Evolutionary conservation across 305 asterid species (phyloP).

Genomic region (Fraxinus angustifolia): DNA sequence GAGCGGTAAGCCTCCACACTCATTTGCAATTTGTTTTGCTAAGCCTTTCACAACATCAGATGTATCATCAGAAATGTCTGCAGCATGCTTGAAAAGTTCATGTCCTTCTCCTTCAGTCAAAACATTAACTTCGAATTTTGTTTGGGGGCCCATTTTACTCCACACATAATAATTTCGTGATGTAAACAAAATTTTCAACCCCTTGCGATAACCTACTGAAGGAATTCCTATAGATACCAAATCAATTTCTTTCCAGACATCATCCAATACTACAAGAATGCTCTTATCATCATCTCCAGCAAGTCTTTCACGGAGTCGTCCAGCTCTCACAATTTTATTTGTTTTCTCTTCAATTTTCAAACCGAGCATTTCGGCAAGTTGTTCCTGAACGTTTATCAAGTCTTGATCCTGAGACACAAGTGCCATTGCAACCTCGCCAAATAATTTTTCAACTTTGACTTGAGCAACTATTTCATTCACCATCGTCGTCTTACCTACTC

Average conservation of each 20-base stretch:
- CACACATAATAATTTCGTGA: slow-evolving; percentile 7
- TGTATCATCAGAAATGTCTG: neutral
- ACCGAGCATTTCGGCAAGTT: slow-evolving; percentile 9
- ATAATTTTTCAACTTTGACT: neutral
- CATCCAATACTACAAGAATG: too few relatives aligned
- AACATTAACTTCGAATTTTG: neutral
- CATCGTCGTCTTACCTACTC: slow-evolving; percentile 24
- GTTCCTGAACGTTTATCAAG: neutral
- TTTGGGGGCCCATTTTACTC: slow-evolving; percentile 3
- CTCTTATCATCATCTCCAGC: too few relatives aligned
- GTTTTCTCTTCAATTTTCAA: neutral
- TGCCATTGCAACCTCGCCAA: slow-evolving; percentile 12
- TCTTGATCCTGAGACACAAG: slow-evolving; percentile 7
- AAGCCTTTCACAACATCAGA: neutral
- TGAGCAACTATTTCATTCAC: slow-evolving; percentile 4
- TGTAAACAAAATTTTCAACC: slow-evolving; percentile 16
- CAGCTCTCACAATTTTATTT: too few relatives aligned
- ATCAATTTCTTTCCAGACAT: slow-evolving; percentile 4
- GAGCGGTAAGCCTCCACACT: neutral
- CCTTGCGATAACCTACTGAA: neutral
- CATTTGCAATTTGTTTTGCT: neutral
- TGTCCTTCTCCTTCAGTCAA: neutral
- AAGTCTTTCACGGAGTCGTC: too few relatives aligned
- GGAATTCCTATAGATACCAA: slow-evolving; percentile 19
- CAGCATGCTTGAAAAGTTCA: neutral